phyloP scores from a whole-genome alignment of 2,329 filamentous ascomycete genomes.

The Aspergillus arachidicola region DNA sequence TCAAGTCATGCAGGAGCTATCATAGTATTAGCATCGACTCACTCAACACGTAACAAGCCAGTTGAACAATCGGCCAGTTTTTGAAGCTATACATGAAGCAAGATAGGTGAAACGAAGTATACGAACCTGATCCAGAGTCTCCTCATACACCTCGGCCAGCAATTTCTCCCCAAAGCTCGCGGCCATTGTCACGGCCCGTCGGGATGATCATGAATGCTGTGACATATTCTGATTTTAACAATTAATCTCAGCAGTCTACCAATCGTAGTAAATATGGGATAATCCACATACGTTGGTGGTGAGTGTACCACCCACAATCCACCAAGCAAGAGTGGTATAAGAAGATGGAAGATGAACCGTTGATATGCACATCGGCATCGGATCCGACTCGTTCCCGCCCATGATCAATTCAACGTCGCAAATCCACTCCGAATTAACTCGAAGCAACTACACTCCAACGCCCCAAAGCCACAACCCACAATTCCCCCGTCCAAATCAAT shows the following conservation, averaged over 20 bases:
- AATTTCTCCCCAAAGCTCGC: slow-evolving; percentile 55
- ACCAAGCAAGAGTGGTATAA: background rate
- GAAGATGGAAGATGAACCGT: too few species aligned
- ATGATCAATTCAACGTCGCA: background rate
- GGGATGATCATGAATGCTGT: background rate
- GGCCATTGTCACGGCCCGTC: slow-evolving; percentile 25
- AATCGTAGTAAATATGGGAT: background rate
- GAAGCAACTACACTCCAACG: background rate
- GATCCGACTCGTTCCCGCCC: background rate
- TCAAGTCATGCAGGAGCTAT: slow-evolving; percentile 35
- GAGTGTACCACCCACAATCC: background rate
- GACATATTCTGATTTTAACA: background rate
- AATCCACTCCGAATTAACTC: background rate
- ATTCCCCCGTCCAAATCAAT: background rate
- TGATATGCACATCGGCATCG: background rate
- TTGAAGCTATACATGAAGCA: background rate
- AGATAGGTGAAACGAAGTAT: background rate
- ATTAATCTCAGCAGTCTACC: background rate
- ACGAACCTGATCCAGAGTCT: slow-evolving; percentile 53
- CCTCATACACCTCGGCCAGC: slow-evolving; percentile 54
- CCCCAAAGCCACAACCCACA: background rate
- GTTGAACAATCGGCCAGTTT: background rate
- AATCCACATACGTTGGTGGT: background rate
- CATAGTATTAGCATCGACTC: slow-evolving; percentile 4
- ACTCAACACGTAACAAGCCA: slow-evolving; percentile 1